These are phyloP conservation scores for Xylaria digitata DNA, from an alignment of 2,329 filamentous ascomycete genomes.

Conservation along the genomic window DNA sequence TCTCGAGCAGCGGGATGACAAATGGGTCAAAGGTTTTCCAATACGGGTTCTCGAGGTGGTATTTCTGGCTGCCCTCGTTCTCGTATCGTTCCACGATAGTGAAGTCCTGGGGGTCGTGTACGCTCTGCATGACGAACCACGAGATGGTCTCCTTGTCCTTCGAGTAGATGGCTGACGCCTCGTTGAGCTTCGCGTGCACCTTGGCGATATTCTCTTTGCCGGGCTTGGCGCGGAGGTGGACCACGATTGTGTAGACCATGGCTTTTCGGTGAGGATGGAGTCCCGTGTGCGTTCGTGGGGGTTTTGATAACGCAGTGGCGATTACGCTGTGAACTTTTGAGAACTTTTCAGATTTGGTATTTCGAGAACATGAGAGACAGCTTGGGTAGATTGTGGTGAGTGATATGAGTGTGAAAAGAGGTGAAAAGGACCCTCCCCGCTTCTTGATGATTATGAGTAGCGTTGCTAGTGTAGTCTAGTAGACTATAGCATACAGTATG, in stretches of 20 bases:
- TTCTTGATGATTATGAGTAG: slow-evolving; percentile 1
- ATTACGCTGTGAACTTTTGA: neutral
- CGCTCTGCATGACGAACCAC: slow-evolving; percentile 84
- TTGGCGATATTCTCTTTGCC: slow-evolving; percentile 72
- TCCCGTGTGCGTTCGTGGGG: neutral
- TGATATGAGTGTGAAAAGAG: slow-evolving; percentile 7
- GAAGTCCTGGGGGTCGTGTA: slow-evolving; percentile 74
- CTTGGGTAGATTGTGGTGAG: too few relatives aligned
- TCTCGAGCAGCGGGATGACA: slow-evolving; percentile 74
- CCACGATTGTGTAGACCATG: slow-evolving; percentile 77
- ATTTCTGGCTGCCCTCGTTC: slow-evolving; percentile 71
- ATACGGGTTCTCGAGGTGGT: slow-evolving; percentile 76
- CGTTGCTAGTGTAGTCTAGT: neutral
- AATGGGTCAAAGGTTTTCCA: slow-evolving; percentile 83
- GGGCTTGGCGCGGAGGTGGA: slow-evolving; percentile 76
- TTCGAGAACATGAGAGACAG: neutral
- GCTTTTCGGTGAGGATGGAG: slow-evolving; percentile 6
- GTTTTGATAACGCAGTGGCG: neutral
- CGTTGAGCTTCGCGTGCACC: slow-evolving; percentile 77
- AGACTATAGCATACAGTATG: too few relatives aligned
- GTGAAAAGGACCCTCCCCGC: slow-evolving; percentile 21
- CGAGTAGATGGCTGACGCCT: slow-evolving; percentile 78
- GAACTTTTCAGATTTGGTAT: slow-evolving; percentile 10
- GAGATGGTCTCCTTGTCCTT: slow-evolving; percentile 76
- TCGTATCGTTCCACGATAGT: slow-evolving; percentile 81